Base-by-base conservation (phyloP, 2,329 filamentous ascomycete species). In the Leptoxyphium fumago region DNA sequence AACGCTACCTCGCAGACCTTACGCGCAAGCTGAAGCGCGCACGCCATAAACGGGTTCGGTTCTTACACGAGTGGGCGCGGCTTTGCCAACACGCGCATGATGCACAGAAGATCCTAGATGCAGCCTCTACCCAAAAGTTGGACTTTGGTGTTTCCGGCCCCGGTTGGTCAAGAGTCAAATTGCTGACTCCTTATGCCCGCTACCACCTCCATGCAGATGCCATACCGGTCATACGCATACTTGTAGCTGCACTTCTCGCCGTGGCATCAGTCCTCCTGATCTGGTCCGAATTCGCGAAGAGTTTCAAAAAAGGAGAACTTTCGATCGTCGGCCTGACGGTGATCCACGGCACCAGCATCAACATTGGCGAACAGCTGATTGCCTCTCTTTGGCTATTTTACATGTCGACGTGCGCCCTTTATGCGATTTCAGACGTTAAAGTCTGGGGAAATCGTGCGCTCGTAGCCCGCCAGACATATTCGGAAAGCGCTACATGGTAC, bases 391-490 rank as follows among this genome's bases (percentile, higher is more conserved):
- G 91, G 91, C 80, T 98, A 48, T 72, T 88, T 45, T 98, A 98
- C 69, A 98, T 98, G 91, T 94, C 84, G 61, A 73, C 83, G 11
- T 87, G 87, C 40, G 86, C 91, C 5, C 75, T 96, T 42, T 83
- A 78, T 45, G 88, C 87, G 7, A 80, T 98, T 57, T 86, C 82
- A 11, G 86, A 94, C 59, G 85, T 94, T 54, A 93, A 91, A 57
- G 87, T 95, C n/a, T 98, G 91, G 91, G 84, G 91, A 45, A 91
- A 93, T 41, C 79, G 91, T 29, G 89, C 91, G 0, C 71, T 98
- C 5, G 89, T 96, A 40, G 78, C 77, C 46, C 80, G 91, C 45
- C 91, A 94, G 58, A 98, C 91, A 0, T 89, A 93, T 46, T 80
- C 85, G 48, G 91, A 96, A 61, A 86, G 82, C 41, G 91, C 91